Evolutionary conservation across 202 grass and related monocot species (phyloP), one percentile per base, ranked within the genome.

Genomic region (Zizania palustris): DNA sequence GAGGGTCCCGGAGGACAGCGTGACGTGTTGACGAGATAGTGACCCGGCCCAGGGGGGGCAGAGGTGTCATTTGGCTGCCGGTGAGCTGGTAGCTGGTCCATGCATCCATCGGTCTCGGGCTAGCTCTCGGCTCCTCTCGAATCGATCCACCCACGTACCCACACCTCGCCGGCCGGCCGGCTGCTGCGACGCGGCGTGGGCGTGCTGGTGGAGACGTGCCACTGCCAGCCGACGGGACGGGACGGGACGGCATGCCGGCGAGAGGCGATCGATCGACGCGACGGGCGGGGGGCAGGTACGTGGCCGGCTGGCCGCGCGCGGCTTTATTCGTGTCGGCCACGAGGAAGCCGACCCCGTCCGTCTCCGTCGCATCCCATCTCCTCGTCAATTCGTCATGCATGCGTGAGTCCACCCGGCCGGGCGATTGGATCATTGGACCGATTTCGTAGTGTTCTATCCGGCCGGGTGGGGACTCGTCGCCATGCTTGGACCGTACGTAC

Each of bases 271-370:
- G 85, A 87, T 73, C 35, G 9, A 65, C 74, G 68, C 61, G 69
- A 63, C 16, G 60, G 60, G 72, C 45, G 72, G 40, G 46, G 42
- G n/a, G 65, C 53, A 6, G 35, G 51, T 67, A 87, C 79, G 51
- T 67, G 36, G 28, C 28, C 28, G 28, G 28, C 28, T 28, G 28
- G 28, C 28, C 28, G 28, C 28, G 4, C 5, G 28, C 28, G 28
- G 14, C 43, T 56, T 45, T 68, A 66, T 58, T 58, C 44, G 33
- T 89, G 90, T 89, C 90, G 90, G 70, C 70, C 90, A 83, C 79
- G 11, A 79, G 89, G 89, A 82, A 81, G 78, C 82, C 70, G 76
- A 39, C 63, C 45, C 62, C 21, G 65, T 63, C 60, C 34, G 65
- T 43, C 65, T 7, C 35, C 45, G 39, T 81, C 78, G 34, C 65